Percentiles rank a stretch among this genome's conserved stretches.
Evolutionary conservation across 2,329 filamentous ascomycete genomes (phyloP).

Genomic region (Fusarium odoratissimum): DNA sequence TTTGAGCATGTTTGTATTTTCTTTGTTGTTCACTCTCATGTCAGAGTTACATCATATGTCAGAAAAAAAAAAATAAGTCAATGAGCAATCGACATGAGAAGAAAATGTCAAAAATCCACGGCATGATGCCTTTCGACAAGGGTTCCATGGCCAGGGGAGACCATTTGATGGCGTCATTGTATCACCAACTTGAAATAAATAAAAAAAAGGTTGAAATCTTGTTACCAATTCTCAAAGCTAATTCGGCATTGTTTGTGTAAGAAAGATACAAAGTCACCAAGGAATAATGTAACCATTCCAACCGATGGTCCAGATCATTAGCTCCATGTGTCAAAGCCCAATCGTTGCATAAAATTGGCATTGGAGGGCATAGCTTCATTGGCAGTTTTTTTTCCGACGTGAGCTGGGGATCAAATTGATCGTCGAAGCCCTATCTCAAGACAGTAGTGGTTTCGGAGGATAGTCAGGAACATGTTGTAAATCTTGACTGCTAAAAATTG

Average conservation of each 20-base stretch:
- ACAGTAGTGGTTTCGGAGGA: conserved; percentile 30
- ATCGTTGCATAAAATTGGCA: conserved; percentile 24
- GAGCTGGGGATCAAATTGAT: conserved; percentile 36
- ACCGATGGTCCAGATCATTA: conserved; percentile 6
- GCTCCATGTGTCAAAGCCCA: conserved; percentile 21
- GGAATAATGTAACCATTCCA: not conserved
- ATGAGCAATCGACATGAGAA: conserved; percentile 2
- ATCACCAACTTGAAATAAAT: conserved; percentile 11
- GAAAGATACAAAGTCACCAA: not conserved
- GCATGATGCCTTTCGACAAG: not conserved
- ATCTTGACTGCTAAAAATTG: conserved; percentile 29
- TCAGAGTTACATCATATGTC: conserved; percentile 20
- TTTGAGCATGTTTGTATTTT: not conserved
- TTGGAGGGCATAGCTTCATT: conserved; percentile 31
- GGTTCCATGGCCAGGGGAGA: not conserved
- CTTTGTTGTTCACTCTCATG: not conserved
- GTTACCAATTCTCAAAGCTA: not conserved
- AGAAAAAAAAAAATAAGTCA: not conserved
- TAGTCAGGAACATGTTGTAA: conserved; percentile 45
- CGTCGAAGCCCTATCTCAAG: conserved; percentile 39
- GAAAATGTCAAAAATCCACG: not conserved
- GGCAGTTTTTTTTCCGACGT: conserved; percentile 39
- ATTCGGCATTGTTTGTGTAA: not conserved
- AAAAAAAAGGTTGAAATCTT: not conserved
- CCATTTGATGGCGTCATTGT: conserved; percentile 37